Conservation (phyloP, 257 asterid species). For the Solanum pennellii region DNA sequence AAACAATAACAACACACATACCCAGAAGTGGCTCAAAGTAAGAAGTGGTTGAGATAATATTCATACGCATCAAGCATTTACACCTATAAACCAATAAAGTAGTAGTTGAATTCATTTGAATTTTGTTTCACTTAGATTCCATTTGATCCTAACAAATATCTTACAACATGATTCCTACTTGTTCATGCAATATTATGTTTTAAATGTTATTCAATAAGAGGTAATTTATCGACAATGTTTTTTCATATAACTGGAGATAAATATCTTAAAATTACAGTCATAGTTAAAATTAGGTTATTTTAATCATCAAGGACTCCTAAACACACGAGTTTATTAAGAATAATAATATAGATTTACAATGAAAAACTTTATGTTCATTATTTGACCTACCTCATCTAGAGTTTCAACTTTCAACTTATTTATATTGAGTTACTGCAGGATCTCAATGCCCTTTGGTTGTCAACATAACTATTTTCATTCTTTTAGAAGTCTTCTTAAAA, state of each 20-base stretch:
- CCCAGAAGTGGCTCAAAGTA: not conserved
- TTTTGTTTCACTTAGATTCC: not conserved
- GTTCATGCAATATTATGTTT: not conserved
- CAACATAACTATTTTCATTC: not conserved
- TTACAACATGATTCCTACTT: not conserved
- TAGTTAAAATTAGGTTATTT: not conserved
- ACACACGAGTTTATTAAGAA: not conserved
- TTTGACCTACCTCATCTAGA: not conserved
- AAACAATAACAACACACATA: not conserved
- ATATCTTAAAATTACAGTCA: not conserved
- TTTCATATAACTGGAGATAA: not conserved
- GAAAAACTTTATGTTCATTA: too few species aligned
- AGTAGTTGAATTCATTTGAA: not conserved
- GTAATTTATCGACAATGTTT: not conserved
- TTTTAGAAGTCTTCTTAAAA: not conserved
- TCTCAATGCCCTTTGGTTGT: not conserved
- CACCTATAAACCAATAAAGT: not conserved
- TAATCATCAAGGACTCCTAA: not conserved
- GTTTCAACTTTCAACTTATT: not conserved
- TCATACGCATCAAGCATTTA: not conserved
- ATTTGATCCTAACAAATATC: not conserved
- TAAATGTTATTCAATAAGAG: not conserved
- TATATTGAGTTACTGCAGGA: not conserved
- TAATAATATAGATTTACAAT: too few species aligned
- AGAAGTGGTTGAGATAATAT: not conserved